Evolutionary conservation across 257 asterid genomes (phyloP), one percentile per base, ranked within the genome.

Genomic region (Solanum neorickii): DNA sequence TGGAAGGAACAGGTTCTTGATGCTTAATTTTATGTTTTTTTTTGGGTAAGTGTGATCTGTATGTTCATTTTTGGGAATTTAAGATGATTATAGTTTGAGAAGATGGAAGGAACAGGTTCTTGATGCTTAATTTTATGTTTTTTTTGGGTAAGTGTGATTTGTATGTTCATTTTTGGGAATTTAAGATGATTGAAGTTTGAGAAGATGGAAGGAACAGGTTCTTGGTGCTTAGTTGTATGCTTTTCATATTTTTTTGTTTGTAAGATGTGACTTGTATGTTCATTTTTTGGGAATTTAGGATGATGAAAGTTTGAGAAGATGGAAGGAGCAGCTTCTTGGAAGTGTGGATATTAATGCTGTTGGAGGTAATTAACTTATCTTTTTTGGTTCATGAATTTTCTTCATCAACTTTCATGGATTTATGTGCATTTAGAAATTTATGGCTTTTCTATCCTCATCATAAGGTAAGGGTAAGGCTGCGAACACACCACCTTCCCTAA

Each of bases 321-420:
- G 99, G 99, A 96, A 96, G 93, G 99, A 96, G n/a, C 99, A 96
- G 37, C 98, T 96, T 90, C 96, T 96, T 59, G 99, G 98, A 62
- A 93, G 97, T 83, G 98, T 96, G 89, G 99, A 96, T 86, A 90
- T 96, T 29, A 89, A 92, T 60, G 89, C 99, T 87, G 99, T 92
- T 90, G 98, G 97, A 93, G 99, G 99, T 96, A 88, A 18, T 80
- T 7, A 44, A 35, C 65, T 42, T 23, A 5, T 52, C 7, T 12
- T 68, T 68, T 66, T 16, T 25, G 60, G 20, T 85, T 29, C 77
- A 62, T 44, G 83, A 44, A 44, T 77, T 42, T 75, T 16, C 62
- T 52, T 52, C 62, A 52, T 52, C 62, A 52, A 52, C n/a, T 52
- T 52, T 16, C 41, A 25, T 78, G 15, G 16, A 18, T 41, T 41